Conservation (phyloP, 2,329 filamentous ascomycete genomes). For the Trichoderma harzianum region DNA sequence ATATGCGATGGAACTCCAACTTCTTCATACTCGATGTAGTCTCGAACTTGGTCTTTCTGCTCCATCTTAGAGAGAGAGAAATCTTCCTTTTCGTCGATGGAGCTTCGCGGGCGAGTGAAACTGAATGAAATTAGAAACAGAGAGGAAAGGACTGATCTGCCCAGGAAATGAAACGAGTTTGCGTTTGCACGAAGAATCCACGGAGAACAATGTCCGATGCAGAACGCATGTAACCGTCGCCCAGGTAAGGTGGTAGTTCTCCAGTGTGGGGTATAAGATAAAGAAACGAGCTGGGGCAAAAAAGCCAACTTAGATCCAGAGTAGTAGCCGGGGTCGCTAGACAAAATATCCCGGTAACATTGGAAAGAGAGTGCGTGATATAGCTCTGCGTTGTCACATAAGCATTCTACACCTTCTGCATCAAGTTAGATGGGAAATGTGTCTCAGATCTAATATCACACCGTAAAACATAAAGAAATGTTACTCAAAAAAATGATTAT, state of each 20-base stretch:
- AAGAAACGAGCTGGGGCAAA: neutral
- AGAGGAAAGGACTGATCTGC: neutral
- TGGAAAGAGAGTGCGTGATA: neutral
- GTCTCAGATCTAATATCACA: neutral
- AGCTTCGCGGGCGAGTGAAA: neutral
- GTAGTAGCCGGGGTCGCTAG: neutral
- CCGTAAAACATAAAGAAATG: neutral
- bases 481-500: neutral
- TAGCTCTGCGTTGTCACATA: neutral
- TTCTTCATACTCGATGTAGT: conserved; percentile 5
- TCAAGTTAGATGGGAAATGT: neutral
- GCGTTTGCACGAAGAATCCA: neutral
- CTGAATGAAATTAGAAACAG: neutral
- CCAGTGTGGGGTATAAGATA: neutral
- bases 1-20: neutral
- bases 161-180: neutral
- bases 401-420: neutral
- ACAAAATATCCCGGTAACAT: neutral
- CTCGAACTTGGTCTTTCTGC: neutral
- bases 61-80: neutral
- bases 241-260: neutral
- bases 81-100: neutral
- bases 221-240: neutral
- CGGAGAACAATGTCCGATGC: neutral
- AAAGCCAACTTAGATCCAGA: neutral